phyloP scores from a whole-genome alignment of 306 rosid species.

The Vicia villosa region DNA sequence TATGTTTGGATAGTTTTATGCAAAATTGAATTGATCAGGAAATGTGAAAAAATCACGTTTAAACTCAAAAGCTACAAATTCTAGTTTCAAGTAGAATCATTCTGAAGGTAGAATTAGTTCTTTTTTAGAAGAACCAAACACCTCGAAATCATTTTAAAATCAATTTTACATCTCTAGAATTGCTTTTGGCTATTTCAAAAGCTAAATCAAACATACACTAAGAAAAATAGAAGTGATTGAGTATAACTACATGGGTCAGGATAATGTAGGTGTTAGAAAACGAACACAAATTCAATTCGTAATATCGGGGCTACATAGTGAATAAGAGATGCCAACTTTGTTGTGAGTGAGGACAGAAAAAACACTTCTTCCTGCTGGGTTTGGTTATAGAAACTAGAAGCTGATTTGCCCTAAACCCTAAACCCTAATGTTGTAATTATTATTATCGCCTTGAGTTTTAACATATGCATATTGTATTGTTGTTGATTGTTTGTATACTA shows the following conservation, averaged over 20 bases:
- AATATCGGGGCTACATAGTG: not conserved
- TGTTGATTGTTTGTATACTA: conserved; percentile 28
- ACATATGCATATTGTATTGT: conserved; percentile 4
- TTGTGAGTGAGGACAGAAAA: not conserved
- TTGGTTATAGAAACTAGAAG: conserved; percentile 14
- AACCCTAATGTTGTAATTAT: conserved; percentile 4
- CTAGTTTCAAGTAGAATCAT: too few relatives aligned
- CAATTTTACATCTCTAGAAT: too few relatives aligned
- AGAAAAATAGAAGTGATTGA: not conserved
- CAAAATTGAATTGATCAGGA: too few relatives aligned
- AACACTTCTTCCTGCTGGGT: not conserved
- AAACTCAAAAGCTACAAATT: too few relatives aligned
- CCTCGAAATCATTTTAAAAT: too few relatives aligned
- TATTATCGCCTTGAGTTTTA: not conserved
- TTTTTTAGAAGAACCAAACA: too few relatives aligned
- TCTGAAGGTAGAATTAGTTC: too few relatives aligned
- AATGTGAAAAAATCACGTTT: too few relatives aligned
- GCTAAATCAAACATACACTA: too few relatives aligned
- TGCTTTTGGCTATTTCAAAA: too few relatives aligned
- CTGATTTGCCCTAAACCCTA: not conserved
- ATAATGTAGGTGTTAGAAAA: not conserved
- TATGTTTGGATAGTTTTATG: too few relatives aligned
- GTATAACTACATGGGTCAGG: not conserved
- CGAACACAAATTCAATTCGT: not conserved
- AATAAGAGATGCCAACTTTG: not conserved